These are phyloP conservation scores for Haberlea rhodopensis DNA, from an alignment of 257 asterid genomes.

Conservation along the genomic window DNA sequence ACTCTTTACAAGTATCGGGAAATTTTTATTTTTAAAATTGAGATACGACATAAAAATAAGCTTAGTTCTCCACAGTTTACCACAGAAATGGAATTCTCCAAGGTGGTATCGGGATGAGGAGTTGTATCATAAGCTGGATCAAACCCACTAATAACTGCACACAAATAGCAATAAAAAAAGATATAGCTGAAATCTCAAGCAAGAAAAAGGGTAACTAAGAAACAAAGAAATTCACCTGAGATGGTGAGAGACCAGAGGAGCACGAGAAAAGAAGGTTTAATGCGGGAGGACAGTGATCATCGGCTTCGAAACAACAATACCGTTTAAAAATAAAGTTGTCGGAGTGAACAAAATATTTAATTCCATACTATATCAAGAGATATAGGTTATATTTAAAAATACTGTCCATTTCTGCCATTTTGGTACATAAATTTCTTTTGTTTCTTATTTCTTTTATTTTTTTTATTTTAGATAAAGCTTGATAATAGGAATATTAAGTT, in stretches of 20 bases:
- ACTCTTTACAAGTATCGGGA: background rate
- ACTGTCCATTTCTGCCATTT: no score
- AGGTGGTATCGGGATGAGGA: conserved; percentile 58
- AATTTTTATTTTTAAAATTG: background rate
- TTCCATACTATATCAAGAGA: no score
- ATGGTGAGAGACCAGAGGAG: conserved; percentile 61
- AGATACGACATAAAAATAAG: conserved; percentile 10
- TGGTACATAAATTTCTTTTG: no score
- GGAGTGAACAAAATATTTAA: no score
- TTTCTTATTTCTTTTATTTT: no score
- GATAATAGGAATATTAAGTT: no score
- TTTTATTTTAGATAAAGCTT: no score
- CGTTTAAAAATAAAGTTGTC: no score
- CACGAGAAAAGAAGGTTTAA: conserved; percentile 63
- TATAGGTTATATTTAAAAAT: no score
- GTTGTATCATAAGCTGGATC: conserved; percentile 66
- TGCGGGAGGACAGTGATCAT: conserved; percentile 39
- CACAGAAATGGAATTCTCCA: conserved; percentile 76
- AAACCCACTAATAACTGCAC: conserved; percentile 58
- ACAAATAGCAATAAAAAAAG: background rate
- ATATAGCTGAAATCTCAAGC: background rate
- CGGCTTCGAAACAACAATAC: conserved; percentile 15
- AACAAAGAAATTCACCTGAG: conserved; percentile 49
- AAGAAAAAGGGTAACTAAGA: conserved; percentile 7
- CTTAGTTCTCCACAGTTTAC: conserved; percentile 33